These are phyloP conservation scores for Cryptococcus wingfieldii DNA, from an alignment of 1,284 basidiomycete species.

Conservation along the genomic window DNA sequence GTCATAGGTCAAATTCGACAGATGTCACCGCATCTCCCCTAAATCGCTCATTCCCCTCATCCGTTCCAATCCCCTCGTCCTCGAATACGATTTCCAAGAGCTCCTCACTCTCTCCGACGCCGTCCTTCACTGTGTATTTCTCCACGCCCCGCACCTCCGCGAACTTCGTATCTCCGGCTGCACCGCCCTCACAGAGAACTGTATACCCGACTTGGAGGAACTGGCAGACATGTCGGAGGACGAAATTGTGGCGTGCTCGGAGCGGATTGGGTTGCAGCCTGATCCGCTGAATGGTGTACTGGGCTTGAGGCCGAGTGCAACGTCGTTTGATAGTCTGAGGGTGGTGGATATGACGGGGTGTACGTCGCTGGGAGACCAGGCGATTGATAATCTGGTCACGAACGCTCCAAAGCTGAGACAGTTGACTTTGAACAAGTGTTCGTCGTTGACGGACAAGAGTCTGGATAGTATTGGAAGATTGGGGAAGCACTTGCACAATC, in stretches of 20 bases:
- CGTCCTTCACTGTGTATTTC: conserved; percentile 80
- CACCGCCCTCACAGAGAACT: conserved; percentile 71
- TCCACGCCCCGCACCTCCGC: conserved; percentile 72
- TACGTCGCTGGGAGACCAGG: conserved; percentile 74
- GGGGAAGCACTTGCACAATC: conserved; percentile 87
- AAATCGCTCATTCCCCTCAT: conserved; percentile 73
- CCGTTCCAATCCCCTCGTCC: conserved; percentile 74
- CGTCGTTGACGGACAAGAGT: conserved; percentile 74
- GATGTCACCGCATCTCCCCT: conserved; percentile 73
- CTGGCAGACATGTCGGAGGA: conserved; percentile 24
- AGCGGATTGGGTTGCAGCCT: neutral
- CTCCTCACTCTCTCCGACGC: conserved; percentile 74
- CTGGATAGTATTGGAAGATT: conserved; percentile 81
- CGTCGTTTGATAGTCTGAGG: conserved; percentile 69
- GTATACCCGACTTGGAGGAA: conserved; percentile 69
- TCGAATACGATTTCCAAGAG: conserved; percentile 89
- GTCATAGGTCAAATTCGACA: conserved; percentile 72
- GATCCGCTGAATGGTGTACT: conserved; percentile 9
- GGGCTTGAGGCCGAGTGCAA: conserved; percentile 21
- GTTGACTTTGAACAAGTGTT: conserved; percentile 88
- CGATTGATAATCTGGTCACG: conserved; percentile 82
- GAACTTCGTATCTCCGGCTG: conserved; percentile 86
- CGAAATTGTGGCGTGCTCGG: conserved; percentile 4
- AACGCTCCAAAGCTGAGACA: conserved; percentile 88
- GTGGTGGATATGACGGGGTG: conserved; percentile 89